Evolutionary conservation across 31 red algal genomes (phyloP), one percentile per base, ranked within the genome.

Genomic region (Odonthalia washingtoniensis): DNA sequence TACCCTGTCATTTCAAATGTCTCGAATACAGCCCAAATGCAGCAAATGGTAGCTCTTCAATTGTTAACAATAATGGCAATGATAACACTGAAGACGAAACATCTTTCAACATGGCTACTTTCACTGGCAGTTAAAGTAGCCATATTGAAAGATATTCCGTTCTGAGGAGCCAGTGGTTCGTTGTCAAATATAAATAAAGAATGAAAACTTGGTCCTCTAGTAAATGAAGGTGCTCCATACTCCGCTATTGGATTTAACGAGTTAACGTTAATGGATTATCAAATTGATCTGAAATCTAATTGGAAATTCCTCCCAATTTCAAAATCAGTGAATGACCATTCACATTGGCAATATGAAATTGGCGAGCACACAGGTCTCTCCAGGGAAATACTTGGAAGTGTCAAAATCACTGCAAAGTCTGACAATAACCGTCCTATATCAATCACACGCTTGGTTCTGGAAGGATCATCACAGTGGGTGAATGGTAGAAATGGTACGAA

Each of bases 241-340:
- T 75, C 72, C 27, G 72, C 72, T 41, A 75, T 75, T 38, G 30
- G 72, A 42, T 4, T 26, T 38, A 42, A 26, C 40, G 72, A 75
- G 40, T 36, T 75, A 0, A 33, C 32, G n/a, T n/a, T 42, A 0
- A 38, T 75, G 0, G 30, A 4, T 3, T n/a, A 75, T 38, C 3
- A 0, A 41, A 38, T 33, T 17, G 30, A 17, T 38, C 0, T 38
- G 0, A n/a, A 36, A 0, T 38, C 6, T 40, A 75, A 75, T 75
- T 26, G 26, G 6, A 75, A 36, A 75, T 36, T 0, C 40, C 0
- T 38, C 3, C 0, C 5, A 41, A 75, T 75, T 75, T 0, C 72
- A 4, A 40, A 40, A n/a, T 75, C 32, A 0, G 5, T 75, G 16
- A 0, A 41, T 41, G 16, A 17, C 36, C 32, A 5, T 36, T 38